phyloP scores from a whole-genome alignment of 2,329 filamentous ascomycete species.

The Huntiella savannae region DNA sequence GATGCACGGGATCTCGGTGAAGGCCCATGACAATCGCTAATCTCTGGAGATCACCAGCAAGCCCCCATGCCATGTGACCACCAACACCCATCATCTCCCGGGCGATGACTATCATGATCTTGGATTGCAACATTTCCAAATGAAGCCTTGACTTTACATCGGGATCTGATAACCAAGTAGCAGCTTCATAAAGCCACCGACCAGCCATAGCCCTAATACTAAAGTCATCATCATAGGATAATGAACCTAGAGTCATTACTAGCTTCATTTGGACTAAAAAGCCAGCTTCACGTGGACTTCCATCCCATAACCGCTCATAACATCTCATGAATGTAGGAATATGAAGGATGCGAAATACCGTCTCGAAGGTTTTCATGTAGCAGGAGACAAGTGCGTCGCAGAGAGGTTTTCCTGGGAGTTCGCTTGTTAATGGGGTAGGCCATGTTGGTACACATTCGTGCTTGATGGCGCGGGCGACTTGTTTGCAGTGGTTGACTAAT shows the following conservation, averaged over 20 bases:
- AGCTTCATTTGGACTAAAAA: constrained; percentile 40
- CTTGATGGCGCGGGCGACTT: constrained; percentile 33
- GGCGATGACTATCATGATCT: constrained; percentile 26
- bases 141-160: constrained; percentile 31
- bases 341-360: constrained; percentile 30
- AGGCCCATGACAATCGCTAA: constrained; percentile 31
- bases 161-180: constrained; percentile 33
- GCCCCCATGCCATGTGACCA: constrained; percentile 27
- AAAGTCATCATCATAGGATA: constrained; percentile 29
- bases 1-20: constrained; percentile 26
- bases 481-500: constrained; percentile 31
- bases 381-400: constrained; percentile 28
- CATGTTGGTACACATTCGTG: constrained; percentile 26
- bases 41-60: constrained; percentile 24
- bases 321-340: constrained; percentile 28
- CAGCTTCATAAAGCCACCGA: constrained; percentile 39
- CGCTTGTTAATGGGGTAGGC: constrained; percentile 23
- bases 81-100: constrained; percentile 21
- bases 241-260: constrained; percentile 37
- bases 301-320: constrained; percentile 32
- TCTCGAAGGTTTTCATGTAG: constrained; percentile 30
- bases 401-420: constrained; percentile 27
- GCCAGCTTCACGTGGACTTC: constrained; percentile 16
- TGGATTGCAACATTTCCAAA: constrained; percentile 29
- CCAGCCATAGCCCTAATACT: constrained; percentile 29